Evolutionary conservation across 257 asterid genomes (phyloP), one percentile per base, ranked within the genome.

Genomic region (Solanum lignicaule): DNA sequence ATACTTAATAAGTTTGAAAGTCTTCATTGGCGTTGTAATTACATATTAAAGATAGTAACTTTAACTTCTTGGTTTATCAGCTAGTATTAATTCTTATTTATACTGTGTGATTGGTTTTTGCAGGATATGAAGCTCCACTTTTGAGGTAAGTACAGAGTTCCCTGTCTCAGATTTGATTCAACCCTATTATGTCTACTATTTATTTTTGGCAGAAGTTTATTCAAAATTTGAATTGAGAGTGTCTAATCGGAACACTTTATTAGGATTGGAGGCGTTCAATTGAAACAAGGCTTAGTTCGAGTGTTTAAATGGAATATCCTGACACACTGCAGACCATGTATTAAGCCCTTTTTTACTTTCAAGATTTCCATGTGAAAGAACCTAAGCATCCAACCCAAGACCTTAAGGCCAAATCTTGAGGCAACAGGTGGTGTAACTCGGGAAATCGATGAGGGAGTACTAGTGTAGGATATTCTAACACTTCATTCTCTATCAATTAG

Each of bases 111-210:
- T 62, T 84, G 35, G 1, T 58, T 84, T 73, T 87, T 90, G 89
- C 92, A 94, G 98, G 96, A 12, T 93, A 86, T 90, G 98, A 94
- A 92, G 93, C 93, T 84, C 92, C 94, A 69, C 91, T 89, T 11
- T 86, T 94, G 91, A 93, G 98, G 98, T 95, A 90, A 41, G 52
- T 72, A 84, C 83, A 71, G 69, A 31, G 84, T 83, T 20, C 7
- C 18, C 68, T 21, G 9, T 46, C 16, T 20, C 27, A 83, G 20
- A 41, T 46, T 36, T 35, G 55, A 35, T 16, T 43, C 52, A 43
- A 14, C 31, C 1, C 43, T 82, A 35, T 14, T n/a, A 13, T 76
- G 25, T 14, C 12, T 3, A 76, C 7, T 23, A 36, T 36, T 18
- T 36, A 8, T 66, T n/a, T 62, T 62, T 62, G 12, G 68, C n/a